A percentile compares a stretch with the other conserved stretches of the same genome.
Conservation (phyloP, 345 rosid genomes). For the Brassica rapa region DNA sequence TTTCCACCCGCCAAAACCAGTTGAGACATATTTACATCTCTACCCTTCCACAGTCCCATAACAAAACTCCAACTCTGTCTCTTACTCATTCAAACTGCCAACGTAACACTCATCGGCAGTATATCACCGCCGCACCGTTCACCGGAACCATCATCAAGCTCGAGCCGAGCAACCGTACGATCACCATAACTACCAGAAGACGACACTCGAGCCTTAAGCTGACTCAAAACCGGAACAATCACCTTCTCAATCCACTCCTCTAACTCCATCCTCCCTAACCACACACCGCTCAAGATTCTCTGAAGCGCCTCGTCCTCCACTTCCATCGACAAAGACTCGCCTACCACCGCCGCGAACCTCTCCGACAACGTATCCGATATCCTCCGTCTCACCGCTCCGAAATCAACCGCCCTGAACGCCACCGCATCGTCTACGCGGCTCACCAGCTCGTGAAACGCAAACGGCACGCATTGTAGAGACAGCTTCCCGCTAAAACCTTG, state of each 20-base stretch:
- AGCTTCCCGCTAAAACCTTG: constrained; percentile 33
- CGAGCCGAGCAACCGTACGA: constrained; percentile 37
- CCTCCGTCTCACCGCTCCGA: constrained; percentile 51
- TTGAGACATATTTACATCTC: constrained; percentile 42
- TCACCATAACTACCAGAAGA: constrained; percentile 37
- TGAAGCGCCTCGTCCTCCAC: constrained; percentile 73
- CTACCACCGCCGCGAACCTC: constrained; percentile 47
- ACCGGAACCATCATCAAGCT: constrained; percentile 32
- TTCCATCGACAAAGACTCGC: constrained; percentile 48
- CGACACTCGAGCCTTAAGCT: constrained; percentile 46
- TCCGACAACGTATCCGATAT: constrained; percentile 50
- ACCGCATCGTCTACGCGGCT: constrained; percentile 61
- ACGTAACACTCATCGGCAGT: constrained; percentile 34
- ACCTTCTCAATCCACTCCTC: constrained; percentile 80
- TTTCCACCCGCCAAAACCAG: constrained; percentile 42
- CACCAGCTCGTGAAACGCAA: constrained; percentile 55
- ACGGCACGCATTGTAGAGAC: constrained; percentile 38
- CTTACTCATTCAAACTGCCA: constrained; percentile 26
- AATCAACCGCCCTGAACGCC: constrained; percentile 70
- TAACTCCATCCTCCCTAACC: constrained; percentile 62
- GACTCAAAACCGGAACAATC: constrained; percentile 66
- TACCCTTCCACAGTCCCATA: constrained; percentile 24
- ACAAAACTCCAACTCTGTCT: constrained; percentile 20
- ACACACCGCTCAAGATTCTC: constrained; percentile 68
- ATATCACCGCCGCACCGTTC: constrained; percentile 26